Base-by-base conservation (phyloP, 1,284 basidiomycete genomes). In the Puccinia triticina region DNA sequence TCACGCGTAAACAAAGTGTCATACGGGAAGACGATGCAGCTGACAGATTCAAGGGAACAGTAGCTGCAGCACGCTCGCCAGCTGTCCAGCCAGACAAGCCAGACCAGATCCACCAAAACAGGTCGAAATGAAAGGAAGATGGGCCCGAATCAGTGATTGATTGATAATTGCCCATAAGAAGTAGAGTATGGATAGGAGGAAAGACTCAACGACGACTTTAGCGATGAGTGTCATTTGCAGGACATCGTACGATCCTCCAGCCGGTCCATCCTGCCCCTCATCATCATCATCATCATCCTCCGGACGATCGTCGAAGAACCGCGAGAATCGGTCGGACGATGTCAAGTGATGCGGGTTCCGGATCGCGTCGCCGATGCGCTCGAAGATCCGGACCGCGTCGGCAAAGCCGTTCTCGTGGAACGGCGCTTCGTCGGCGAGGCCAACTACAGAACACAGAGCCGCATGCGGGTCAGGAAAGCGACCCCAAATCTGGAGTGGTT, bases 151-250 rank as follows among this genome's bases (percentile, higher is more conserved):
- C 66, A 69, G 66, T 32, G 12, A 23, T 37, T n/a, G 11, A 7
- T 66, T n/a, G n/a, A n/a, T n/a, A n/a, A n/a, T n/a, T n/a, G n/a
- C n/a, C n/a, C n/a, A n/a, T n/a, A 23, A 14, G 11, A 23, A 48
- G 34, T 40, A 8, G 18, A 21, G 11, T 1, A 69, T 11, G 3
- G 4, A 69, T 2, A 23, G 29, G 37, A 34, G 32, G 14, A n/a
- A 37, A 8, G 66, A 69, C 66, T 69, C 43, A 69, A 69, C 66
- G 12, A 69, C 66, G 8, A 69, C 66, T 48, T 34, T 69, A 29
- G 37, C 66, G 43, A 69, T 69, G 7, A 29, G 26, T 2, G 37
- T 12, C 3, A 37, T 69, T 29, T 69, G 66, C 8, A 69, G 8
- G 66, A 69, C 46, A 34, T 69, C 66, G 32, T 69, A 69, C 18